These are phyloP conservation scores for Pseudogymnoascus sp. DNA, from an alignment of 2,329 filamentous ascomycete genomes.

Conservation along the genomic window DNA sequence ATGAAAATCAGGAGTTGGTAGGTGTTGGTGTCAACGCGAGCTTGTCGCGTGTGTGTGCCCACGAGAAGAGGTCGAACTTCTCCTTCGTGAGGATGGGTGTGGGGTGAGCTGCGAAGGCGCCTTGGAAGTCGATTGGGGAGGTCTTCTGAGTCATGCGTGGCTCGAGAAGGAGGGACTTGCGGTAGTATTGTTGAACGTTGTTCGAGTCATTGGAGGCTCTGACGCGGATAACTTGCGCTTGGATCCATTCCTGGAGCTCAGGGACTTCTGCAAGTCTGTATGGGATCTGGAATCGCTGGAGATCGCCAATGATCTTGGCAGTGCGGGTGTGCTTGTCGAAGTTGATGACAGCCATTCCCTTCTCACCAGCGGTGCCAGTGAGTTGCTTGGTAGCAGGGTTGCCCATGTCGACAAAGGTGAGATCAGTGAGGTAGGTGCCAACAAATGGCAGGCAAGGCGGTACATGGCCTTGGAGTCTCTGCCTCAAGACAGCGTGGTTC, in stretches of 20 bases:
- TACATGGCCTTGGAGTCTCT: conserved; percentile 75
- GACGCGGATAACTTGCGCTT: conserved; percentile 71
- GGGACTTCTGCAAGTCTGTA: conserved; percentile 76
- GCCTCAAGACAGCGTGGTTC: conserved; percentile 83
- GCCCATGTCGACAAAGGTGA: conserved; percentile 92
- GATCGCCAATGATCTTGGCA: conserved; percentile 88
- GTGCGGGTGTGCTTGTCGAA: conserved; percentile 96
- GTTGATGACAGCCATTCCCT: conserved; percentile 81
- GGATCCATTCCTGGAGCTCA: conserved; percentile 90
- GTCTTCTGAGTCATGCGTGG: conserved; percentile 39
- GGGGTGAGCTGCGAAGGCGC: conserved; percentile 15
- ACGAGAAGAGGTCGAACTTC: conserved; percentile 45
- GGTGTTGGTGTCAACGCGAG: conserved; percentile 12
- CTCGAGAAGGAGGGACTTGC: conserved; percentile 59
- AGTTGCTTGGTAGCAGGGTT: conserved; percentile 81
- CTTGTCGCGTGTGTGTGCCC: conserved; percentile 36
- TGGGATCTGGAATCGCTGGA: conserved; percentile 92
- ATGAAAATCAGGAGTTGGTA: conserved; percentile 14
- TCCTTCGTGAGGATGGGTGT: conserved; percentile 32
- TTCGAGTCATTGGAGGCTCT: conserved; percentile 44
- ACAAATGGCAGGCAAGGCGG: conserved; percentile 92
- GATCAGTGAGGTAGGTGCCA: conserved; percentile 90
- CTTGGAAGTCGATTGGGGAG: conserved; percentile 23
- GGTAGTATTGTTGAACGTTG: conserved; percentile 59
- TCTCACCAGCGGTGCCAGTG: conserved; percentile 44